These are phyloP conservation scores for Sphenostylis stenocarpa DNA, from an alignment of 306 rosid genomes.

Conservation along the genomic window DNA sequence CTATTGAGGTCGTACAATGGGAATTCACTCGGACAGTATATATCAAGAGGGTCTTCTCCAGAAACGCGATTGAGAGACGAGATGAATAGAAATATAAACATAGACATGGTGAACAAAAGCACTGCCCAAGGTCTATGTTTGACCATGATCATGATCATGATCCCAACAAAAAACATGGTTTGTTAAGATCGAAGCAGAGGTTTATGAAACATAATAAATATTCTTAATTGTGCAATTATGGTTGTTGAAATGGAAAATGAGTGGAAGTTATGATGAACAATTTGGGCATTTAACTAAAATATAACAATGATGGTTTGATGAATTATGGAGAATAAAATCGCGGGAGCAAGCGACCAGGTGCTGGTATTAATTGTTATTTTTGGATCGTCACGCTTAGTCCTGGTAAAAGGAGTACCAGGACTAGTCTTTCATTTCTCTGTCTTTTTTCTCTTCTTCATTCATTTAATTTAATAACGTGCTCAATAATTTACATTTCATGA, in stretches of 20 bases:
- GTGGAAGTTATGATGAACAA: too few relatives aligned
- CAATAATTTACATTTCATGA: neutral
- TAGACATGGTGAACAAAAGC: slow-evolving; percentile 21
- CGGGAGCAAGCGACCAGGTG: neutral
- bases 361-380: neutral
- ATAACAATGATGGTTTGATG: too few relatives aligned
- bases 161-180: too few relatives aligned
- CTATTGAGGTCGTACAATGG: slow-evolving; percentile 34
- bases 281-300: too few relatives aligned
- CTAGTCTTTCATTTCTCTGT: neutral
- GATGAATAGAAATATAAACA: slow-evolving; percentile 16
- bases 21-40: slow-evolving; percentile 37
- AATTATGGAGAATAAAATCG: neutral
- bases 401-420: too few relatives aligned
- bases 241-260: neutral
- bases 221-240: too few relatives aligned
- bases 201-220: too few relatives aligned
- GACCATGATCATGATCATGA: slow-evolving; percentile 7
- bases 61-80: slow-evolving; percentile 19
- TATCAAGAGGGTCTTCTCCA: slow-evolving; percentile 35
- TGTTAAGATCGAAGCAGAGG: too few relatives aligned
- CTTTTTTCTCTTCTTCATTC: neutral
- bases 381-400: too few relatives aligned
- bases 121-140: slow-evolving; percentile 8
- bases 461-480: neutral